Conservation (phyloP, 1,139 yeast species). For the Suhomyces panamericanus region DNA sequence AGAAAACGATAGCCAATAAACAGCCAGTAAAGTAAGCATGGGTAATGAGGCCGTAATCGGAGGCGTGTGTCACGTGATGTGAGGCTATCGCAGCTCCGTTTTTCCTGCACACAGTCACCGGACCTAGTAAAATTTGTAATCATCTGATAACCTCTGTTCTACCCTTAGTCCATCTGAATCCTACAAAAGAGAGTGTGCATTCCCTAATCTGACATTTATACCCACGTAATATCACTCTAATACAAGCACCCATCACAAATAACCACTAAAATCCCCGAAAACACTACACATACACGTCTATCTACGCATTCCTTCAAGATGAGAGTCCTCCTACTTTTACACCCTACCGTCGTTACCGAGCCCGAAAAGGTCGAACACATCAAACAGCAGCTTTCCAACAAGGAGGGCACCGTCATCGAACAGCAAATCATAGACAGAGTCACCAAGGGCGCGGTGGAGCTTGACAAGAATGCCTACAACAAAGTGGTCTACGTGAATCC, state of each 20-base stretch:
- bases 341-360: constrained; percentile 71
- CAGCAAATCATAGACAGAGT: constrained; percentile 76
- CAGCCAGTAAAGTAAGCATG: neutral
- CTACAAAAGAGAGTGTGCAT: neutral
- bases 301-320: constrained; percentile 5
- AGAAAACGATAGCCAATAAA: neutral
- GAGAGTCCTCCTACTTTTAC: constrained; percentile 55
- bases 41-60: constrained; percentile 5
- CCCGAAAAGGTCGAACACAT: constrained; percentile 46
- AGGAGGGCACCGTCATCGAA: constrained; percentile 26
- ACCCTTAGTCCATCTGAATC: too few relatives aligned
- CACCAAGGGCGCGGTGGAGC: constrained; percentile 53
- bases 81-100: neutral
- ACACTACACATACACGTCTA: neutral
- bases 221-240: neutral
- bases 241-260: too few relatives aligned
- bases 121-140: constrained; percentile 8
- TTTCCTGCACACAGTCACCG: constrained; percentile 1
- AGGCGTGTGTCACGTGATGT: constrained; percentile 2
- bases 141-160: constrained; percentile 6
- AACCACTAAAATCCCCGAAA: neutral
- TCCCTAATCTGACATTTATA: neutral
- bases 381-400: constrained; percentile 33
- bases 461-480: constrained; percentile 46
- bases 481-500: constrained; percentile 63